Evolutionary conservation across 345 rosid species (phyloP).

Genomic region (Limnanthes douglasii): DNA sequence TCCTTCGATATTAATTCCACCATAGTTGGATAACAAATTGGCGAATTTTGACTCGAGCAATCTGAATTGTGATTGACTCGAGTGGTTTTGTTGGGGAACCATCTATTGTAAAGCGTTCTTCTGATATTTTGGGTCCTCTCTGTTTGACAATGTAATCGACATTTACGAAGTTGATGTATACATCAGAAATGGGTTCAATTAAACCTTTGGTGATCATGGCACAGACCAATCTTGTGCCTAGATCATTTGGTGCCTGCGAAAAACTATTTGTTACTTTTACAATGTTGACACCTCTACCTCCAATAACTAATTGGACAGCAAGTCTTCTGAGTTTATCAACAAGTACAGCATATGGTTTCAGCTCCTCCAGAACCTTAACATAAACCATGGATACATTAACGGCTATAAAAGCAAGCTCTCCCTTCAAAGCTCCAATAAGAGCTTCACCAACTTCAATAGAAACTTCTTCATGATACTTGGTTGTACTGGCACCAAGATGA

Average conservation of each 20-base stretch:
- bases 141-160: slow-evolving; percentile 75
- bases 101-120: slow-evolving; percentile 40
- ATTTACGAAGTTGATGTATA: slow-evolving; percentile 63
- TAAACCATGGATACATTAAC: slow-evolving; percentile 95
- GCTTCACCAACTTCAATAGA: slow-evolving; percentile 90
- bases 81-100: slow-evolving; percentile 69
- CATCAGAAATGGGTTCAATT: slow-evolving; percentile 62
- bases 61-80: slow-evolving; percentile 53
- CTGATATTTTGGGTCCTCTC: slow-evolving; percentile 56
- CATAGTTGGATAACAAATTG: slow-evolving; percentile 53
- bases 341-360: slow-evolving; percentile 65
- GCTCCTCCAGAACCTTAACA: slow-evolving; percentile 78
- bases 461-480: slow-evolving; percentile 79
- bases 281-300: slow-evolving; percentile 77
- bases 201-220: slow-evolving; percentile 76
- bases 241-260: slow-evolving; percentile 62
- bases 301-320: slow-evolving; percentile 69
- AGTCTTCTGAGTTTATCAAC: slow-evolving; percentile 67
- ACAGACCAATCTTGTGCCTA: slow-evolving; percentile 73
- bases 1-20: slow-evolving; percentile 60
- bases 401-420: slow-evolving; percentile 87
- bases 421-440: slow-evolving; percentile 77
- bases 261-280: slow-evolving; percentile 70
- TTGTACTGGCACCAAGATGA: slow-evolving; percentile 89
- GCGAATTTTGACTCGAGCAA: slow-evolving; percentile 66